Evolutionary conservation across 129 eudicot genomes (phyloP).

Genomic region (Lonicera japonica): DNA sequence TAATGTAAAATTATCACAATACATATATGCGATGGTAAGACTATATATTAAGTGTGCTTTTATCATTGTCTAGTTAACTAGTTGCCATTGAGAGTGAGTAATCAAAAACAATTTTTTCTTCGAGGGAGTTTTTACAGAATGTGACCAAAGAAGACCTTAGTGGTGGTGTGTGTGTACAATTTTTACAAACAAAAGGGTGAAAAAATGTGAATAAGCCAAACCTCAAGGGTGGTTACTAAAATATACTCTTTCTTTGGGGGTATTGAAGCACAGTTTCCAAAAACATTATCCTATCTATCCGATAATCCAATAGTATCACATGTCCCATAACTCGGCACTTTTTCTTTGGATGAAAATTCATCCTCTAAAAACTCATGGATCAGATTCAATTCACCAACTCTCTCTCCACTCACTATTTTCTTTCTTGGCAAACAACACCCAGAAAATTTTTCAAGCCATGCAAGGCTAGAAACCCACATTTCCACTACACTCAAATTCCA

Average conservation of each 20-base stretch:
- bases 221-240: not conserved
- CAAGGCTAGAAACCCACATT: not conserved
- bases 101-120: no score
- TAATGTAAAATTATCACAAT: no score
- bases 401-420: not conserved
- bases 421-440: not conserved
- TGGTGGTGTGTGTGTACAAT: no score
- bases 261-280: slow-evolving; percentile 19
- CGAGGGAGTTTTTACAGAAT: no score
- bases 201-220: not conserved
- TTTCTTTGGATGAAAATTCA: slow-evolving; percentile 44
- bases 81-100: no score
- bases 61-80: no score
- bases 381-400: slow-evolving; percentile 15
- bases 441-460: not conserved
- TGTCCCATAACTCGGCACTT: slow-evolving; percentile 18
- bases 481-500: not conserved
- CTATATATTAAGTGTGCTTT: no score
- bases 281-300: slow-evolving; percentile 56
- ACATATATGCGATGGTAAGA: no score
- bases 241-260: not conserved
- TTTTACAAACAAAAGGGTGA: no score
- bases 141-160: no score
- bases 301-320: slow-evolving; percentile 24
- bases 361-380: slow-evolving; percentile 38